phyloP scores from a whole-genome alignment of 345 rosid genomes.

The Crucihimalaya himalaica region DNA sequence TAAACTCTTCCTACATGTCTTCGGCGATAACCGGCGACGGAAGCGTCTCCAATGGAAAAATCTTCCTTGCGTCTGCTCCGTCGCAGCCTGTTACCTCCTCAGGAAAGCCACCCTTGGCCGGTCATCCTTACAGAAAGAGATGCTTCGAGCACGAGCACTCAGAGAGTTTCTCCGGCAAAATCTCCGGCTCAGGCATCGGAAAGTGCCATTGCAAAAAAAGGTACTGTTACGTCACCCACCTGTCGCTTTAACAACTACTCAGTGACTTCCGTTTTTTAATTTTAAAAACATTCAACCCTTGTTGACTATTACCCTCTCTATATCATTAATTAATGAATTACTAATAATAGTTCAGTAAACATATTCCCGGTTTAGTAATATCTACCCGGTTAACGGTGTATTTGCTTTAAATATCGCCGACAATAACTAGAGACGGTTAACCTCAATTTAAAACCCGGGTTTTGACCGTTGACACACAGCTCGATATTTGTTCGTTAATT shows the following conservation, averaged over 20 bases:
- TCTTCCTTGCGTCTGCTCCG: conserved; percentile 52
- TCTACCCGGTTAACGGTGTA: neutral
- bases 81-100: conserved; percentile 51
- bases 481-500: neutral
- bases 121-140: conserved; percentile 62
- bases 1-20: conserved; percentile 88
- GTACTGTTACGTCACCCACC: conserved; percentile 44
- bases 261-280: conserved; percentile 20
- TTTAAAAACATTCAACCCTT: neutral
- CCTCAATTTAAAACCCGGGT: neutral
- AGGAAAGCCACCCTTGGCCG: conserved; percentile 76
- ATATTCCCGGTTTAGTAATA: conserved; percentile 17
- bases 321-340: neutral
- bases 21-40: conserved; percentile 93
- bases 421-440: neutral
- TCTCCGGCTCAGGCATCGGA: conserved; percentile 64
- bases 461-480: conserved; percentile 15
- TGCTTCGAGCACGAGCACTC: conserved; percentile 72
- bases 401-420: neutral
- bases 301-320: conserved; percentile 29
- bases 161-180: conserved; percentile 52
- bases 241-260: conserved; percentile 32
- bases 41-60: conserved; percentile 82
- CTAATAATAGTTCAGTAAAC: neutral
- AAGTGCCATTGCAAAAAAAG: conserved; percentile 93